A percentile compares a stretch with the other conserved stretches of the same genome.
Conservation (phyloP, 805 yeast species). For the Sugiyamaella marilandica region DNA sequence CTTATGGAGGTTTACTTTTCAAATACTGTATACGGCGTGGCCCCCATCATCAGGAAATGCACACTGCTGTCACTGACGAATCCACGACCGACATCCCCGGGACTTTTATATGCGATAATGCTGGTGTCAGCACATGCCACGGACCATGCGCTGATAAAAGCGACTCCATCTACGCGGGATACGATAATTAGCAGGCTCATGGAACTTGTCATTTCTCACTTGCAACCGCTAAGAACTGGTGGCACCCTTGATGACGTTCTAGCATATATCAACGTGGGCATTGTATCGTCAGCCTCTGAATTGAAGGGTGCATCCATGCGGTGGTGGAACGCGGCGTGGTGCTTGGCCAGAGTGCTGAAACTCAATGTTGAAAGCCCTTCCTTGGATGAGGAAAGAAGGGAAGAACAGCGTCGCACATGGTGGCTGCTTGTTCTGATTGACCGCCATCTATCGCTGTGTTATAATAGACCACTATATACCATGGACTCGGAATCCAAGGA, state of each 20-base stretch:
- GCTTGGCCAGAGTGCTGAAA: constrained; percentile 27
- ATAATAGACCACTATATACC: constrained; percentile 30
- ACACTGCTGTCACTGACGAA: constrained; percentile 22
- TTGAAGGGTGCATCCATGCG: constrained; percentile 27
- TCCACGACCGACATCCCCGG: constrained; percentile 23
- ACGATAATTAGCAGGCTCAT: constrained; percentile 20
- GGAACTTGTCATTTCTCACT: constrained; percentile 21
- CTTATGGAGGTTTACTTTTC: constrained; percentile 27
- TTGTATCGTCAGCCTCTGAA: constrained; percentile 29
- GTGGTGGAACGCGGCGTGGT: constrained; percentile 31
- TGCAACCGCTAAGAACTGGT: constrained; percentile 21
- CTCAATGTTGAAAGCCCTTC: constrained; percentile 22
- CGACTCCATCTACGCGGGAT: constrained; percentile 27
- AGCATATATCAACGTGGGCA: constrained; percentile 29
- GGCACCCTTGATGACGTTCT: constrained; percentile 29
- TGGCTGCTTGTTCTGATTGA: constrained; percentile 38
- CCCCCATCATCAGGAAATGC: constrained; percentile 25
- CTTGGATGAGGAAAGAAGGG: constrained; percentile 27
- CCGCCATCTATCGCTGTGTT: constrained; percentile 34
- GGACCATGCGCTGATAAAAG: constrained; percentile 27
- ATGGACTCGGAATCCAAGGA: constrained; percentile 32
- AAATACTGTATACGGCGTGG: constrained; percentile 27
- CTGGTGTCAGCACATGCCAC: constrained; percentile 30
- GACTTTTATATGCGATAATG: constrained; percentile 25
- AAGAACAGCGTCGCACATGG: constrained; percentile 38